Evolutionary conservation across 1,284 basidiomycete species (phyloP), one percentile per base, ranked within the genome.

Genomic region (Moesziomyces sp.): DNA sequence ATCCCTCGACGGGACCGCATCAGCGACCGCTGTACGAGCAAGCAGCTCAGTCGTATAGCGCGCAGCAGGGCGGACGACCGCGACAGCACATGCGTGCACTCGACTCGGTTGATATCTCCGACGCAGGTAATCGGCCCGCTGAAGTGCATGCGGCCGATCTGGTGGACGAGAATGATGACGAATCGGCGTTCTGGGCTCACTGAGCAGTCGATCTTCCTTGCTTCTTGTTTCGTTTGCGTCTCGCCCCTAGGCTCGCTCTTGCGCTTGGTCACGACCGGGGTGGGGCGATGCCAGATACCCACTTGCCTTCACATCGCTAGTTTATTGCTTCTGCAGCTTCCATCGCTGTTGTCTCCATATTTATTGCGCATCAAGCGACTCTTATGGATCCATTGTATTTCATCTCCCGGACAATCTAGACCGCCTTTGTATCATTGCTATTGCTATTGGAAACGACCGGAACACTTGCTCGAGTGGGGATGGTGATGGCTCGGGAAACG

Each of bases 121-220:
- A 72, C 21, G 54, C 58, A 13, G 38, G 40, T 35, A 61, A 30
- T 16, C 58, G 49, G 14, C 48, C 48, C n/a, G 45, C 44, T 19
- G 69, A 72, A 44, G 63, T 66, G 24, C 62, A 59, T 35, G 69
- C 69, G 24, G 69, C 69, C 9, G 69, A 72, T 52, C 54, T 72
- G 26, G 69, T 72, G 28, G 69, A 62, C 46, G 62, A 61, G 9
- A 60, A 66, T 35, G 70, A 67, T 24, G 70, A 73, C 46, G 70
- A 73, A 42, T 63, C 70, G 24, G 70, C 59, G 16, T 73, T 73
- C 52, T 73, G 70, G 70, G 66, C 66, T 2, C 66, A 69, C 28
- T 69, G 26, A 28, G 26, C 26, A 40, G 38, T 1, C 6, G 38
- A 19, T 11, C 18, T 40, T 35, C 24, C 45, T 30, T 35, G 3